Evolutionary conservation across 495 filamentous ascomycete genomes (phyloP).

Genomic region (Penicillium riverlandense): DNA sequence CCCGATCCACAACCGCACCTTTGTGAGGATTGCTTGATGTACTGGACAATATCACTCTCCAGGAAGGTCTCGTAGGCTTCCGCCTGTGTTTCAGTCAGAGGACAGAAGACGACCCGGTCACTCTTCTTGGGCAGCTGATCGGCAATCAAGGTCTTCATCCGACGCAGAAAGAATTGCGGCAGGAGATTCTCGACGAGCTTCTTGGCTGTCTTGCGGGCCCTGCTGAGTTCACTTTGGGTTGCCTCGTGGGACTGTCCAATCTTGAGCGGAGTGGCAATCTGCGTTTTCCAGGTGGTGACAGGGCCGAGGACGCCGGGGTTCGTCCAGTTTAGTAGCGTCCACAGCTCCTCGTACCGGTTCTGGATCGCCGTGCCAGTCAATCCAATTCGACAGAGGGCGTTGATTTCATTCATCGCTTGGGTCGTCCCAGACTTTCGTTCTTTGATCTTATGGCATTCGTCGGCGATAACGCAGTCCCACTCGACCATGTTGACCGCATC

Average conservation of each 20-base stretch:
- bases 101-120: constrained; percentile 93
- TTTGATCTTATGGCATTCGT: constrained; percentile 93
- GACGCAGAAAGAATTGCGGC: constrained; percentile 84
- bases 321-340: constrained; percentile 95
- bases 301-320: constrained; percentile 86
- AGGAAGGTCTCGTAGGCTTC: constrained; percentile 82
- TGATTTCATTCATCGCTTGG: constrained; percentile 82
- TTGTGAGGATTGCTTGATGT: constrained; percentile 60
- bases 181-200: constrained; percentile 83
- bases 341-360: constrained; percentile 96
- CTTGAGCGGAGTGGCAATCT: constrained; percentile 72
- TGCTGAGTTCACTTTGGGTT: constrained; percentile 73
- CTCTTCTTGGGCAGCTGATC: constrained; percentile 94
- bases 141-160: constrained; percentile 89
- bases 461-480: constrained; percentile 97
- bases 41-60: constrained; percentile 59
- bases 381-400: constrained; percentile 87
- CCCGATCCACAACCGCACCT: constrained; percentile 62
- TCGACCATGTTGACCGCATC: constrained; percentile 72
- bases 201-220: constrained; percentile 74
- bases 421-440: constrained; percentile 71
- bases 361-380: constrained; percentile 96
- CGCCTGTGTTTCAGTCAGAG: constrained; percentile 72
- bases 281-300: constrained; percentile 65
- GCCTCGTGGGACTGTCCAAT: constrained; percentile 90